Percentiles rank a stretch among this genome's conserved stretches.
These are phyloP conservation scores for Eucalyptus erythrocorys DNA, from an alignment of 345 rosid genomes.

Conservation along the genomic window DNA sequence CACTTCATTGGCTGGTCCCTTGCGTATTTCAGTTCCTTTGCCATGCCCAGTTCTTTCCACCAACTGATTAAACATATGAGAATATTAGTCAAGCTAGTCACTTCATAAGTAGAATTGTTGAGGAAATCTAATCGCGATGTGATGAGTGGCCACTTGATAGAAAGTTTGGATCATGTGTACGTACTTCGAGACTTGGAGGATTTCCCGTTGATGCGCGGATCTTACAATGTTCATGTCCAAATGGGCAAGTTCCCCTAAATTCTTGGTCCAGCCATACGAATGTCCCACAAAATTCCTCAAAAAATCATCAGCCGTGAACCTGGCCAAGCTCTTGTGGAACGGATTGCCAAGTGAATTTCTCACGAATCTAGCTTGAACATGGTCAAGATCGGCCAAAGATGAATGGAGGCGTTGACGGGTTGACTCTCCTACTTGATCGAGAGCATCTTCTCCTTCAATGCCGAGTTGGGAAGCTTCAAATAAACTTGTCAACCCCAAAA, in stretches of 20 bases:
- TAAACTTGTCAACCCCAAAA: slow-evolving; percentile 16
- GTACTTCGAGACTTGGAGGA: background rate
- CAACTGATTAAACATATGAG: background rate
- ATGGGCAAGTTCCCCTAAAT: background rate
- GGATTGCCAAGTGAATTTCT: background rate
- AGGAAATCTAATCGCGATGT: background rate
- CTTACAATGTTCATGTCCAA: background rate
- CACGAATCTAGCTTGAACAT: background rate
- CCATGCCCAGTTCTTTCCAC: slow-evolving; percentile 1
- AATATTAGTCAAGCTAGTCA: background rate
- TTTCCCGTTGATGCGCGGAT: background rate
- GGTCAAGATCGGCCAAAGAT: background rate
- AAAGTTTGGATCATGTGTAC: background rate
- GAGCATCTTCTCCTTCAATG: slow-evolving; percentile 28
- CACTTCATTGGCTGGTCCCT: slow-evolving; percentile 2
- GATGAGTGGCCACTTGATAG: background rate
- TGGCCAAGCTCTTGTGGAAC: background rate
- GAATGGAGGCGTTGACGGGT: background rate
- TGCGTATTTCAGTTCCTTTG: background rate
- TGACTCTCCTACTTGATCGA: slow-evolving; percentile 16
- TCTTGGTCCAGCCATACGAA: background rate
- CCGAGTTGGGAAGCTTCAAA: slow-evolving; percentile 47
- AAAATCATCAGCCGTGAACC: background rate
- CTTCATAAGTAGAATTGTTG: no score
- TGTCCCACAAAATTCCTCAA: background rate